A percentile compares a stretch with the other conserved stretches of the same genome.
Conservation (phyloP, 306 rosid genomes). For the Prinsepia uniflora region DNA sequence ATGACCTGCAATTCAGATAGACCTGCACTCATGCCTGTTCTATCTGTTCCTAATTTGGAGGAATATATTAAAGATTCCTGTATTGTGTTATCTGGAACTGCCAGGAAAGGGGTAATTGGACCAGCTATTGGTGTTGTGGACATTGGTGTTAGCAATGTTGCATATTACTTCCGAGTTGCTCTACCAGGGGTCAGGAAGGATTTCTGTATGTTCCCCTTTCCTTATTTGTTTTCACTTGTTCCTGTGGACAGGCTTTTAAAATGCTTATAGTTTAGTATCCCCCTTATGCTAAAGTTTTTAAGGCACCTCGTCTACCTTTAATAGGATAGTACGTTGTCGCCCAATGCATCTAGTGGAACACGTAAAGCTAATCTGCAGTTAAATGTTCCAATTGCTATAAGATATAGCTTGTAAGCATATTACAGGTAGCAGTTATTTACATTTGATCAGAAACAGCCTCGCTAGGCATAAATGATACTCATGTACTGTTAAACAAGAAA, state of each 20-base stretch:
- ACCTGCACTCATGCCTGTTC: conserved; percentile 45
- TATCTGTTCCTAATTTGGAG: conserved; percentile 31
- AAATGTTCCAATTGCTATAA: not conserved
- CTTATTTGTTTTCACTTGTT: conserved; percentile 14
- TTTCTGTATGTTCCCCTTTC: conserved; percentile 37
- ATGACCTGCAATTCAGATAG: conserved; percentile 33
- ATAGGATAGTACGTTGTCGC: not conserved
- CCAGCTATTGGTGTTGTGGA: conserved; percentile 65
- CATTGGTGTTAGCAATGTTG: conserved; percentile 47
- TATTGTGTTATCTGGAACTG: conserved; percentile 50
- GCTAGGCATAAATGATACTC: not conserved
- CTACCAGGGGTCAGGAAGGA: conserved; percentile 68
- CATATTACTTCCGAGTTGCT: conserved; percentile 65
- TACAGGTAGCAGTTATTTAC: not conserved
- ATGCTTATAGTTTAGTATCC: not conserved
- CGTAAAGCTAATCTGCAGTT: not conserved
- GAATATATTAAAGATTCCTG: conserved; percentile 27
- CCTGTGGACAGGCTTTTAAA: not conserved
- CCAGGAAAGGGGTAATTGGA: conserved; percentile 41
- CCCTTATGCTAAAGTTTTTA: not conserved
- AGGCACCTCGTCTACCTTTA: conserved; percentile 6
- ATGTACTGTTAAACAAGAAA: not conserved
- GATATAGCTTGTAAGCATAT: not conserved
- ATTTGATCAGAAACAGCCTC: too few relatives aligned
- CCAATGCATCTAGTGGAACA: conserved; percentile 1